A percentile compares a stretch with the other conserved stretches of the same genome.
Conservation (phyloP, 192 early-diverging fungal species). For the Podila minutissima region DNA sequence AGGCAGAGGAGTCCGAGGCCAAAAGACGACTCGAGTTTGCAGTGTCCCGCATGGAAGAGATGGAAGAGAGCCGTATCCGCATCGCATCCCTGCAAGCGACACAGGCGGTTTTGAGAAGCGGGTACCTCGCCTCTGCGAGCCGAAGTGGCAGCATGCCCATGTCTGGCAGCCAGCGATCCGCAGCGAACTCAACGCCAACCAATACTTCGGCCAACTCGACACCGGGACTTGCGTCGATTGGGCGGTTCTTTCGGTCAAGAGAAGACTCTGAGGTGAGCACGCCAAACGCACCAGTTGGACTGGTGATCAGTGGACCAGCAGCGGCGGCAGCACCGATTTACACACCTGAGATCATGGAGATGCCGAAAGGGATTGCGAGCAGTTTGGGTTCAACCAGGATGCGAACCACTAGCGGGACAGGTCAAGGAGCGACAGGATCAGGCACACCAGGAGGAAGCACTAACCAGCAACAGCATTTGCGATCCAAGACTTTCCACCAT, state of each 20-base stretch:
- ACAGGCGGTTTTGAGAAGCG: not conserved
- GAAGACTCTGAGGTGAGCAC: slow-evolving; percentile 29
- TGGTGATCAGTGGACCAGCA: slow-evolving; percentile 1
- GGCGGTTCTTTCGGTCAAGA: slow-evolving; percentile 34
- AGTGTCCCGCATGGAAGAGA: slow-evolving; percentile 37
- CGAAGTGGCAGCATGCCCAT: not conserved
- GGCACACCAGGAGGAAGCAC: not conserved
- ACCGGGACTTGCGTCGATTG: slow-evolving; percentile 24
- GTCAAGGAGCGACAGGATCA: not conserved
- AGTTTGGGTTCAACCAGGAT: not conserved
- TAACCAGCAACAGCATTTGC: not conserved
- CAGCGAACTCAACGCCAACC: not conserved
- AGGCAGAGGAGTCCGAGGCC: slow-evolving; percentile 37
- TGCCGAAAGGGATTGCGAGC: not conserved
- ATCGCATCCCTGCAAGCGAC: slow-evolving; percentile 21
- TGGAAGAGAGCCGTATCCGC: slow-evolving; percentile 32
- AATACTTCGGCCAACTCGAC: slow-evolving; percentile 11
- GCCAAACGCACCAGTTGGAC: not conserved
- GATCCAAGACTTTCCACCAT: not conserved
- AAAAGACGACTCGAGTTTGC: slow-evolving; percentile 40
- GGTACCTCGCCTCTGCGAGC: not conserved
- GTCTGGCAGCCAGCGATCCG: not conserved
- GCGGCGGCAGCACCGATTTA: not conserved
- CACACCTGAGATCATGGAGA: not conserved
- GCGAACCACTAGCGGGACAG: not conserved